phyloP scores from a whole-genome alignment of 345 rosid genomes.

The Camelina sativa region DNA sequence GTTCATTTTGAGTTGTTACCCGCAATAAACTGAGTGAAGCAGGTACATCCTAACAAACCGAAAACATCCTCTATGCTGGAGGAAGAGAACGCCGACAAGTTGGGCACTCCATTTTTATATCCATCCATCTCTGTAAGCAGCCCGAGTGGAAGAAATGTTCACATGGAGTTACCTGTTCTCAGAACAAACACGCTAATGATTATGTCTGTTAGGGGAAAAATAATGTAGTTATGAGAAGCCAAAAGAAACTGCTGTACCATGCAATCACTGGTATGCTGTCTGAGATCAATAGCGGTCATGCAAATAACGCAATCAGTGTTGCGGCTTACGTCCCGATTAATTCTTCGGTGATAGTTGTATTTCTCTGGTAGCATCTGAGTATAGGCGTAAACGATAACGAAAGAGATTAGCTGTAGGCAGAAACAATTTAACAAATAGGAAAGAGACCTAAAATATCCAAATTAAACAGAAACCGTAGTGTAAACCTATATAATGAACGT shows the following conservation, averaged over 20 bases:
- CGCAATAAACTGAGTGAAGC: slow-evolving; percentile 28
- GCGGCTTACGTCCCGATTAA: slow-evolving; percentile 56
- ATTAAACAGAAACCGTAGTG: background rate
- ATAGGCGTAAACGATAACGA: slow-evolving; percentile 37
- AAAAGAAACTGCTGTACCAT: slow-evolving; percentile 59
- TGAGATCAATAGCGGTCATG: slow-evolving; percentile 86
- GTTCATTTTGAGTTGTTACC: slow-evolving; percentile 34
- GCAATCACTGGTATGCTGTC: slow-evolving; percentile 71
- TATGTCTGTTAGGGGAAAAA: background rate
- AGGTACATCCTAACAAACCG: slow-evolving; percentile 34
- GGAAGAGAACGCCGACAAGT: slow-evolving; percentile 96
- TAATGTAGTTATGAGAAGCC: background rate
- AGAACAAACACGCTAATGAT: slow-evolving; percentile 29
- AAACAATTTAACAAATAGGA: slow-evolving; percentile 14
- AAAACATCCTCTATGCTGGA: slow-evolving; percentile 55
- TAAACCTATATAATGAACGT: background rate
- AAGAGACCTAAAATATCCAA: slow-evolving; percentile 12
- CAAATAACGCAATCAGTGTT: slow-evolving; percentile 90
- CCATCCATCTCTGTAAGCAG: slow-evolving; percentile 99
- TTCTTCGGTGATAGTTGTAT: slow-evolving; percentile 81
- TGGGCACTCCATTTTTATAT: slow-evolving; percentile 99
- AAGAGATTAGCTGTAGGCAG: slow-evolving; percentile 10
- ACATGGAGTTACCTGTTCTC: slow-evolving; percentile 86
- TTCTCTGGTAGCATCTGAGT: slow-evolving; percentile 95
- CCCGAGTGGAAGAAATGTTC: slow-evolving; percentile 96